Evolutionary conservation across 1,139 yeast genomes (phyloP), one percentile per base, ranked within the genome.

Genomic region (Wickerhamiella pararugosa): DNA sequence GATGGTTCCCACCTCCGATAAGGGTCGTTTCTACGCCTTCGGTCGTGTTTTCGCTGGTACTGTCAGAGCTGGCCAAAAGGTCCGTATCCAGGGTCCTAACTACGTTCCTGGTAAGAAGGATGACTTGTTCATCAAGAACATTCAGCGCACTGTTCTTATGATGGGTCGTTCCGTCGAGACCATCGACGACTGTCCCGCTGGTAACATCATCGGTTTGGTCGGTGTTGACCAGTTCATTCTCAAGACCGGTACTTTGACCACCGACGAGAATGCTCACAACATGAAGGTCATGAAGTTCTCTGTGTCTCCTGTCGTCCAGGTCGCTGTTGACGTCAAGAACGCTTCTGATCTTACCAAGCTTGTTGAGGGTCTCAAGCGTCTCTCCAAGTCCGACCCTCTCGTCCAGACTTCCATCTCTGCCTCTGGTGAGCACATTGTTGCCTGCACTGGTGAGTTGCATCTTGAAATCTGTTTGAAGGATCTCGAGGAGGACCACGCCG

Each of bases 1-100:
- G 94, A 90, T 90, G 98, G 97, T 90, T 61, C 98, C 98, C 71
- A 90, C 98, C 66, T 87, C 97, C 61, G 98, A 90, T 72, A 90
- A 87, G 79, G 98, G 98, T 79, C 87, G 98, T 77, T 90, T 90
- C 94, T 90, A 86, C 80, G 98, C 98, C 66, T 90, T 90, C 75
- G 98, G 98, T 71, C 92, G 98, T 79, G 97, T 90, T 69, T 90
- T 90, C 76, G 82, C 97, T 61, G 98, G 98, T 86, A 90, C 97
- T 64, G 96, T 90, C 63, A 82, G 72, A 69, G 83, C 96, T 62
- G 98, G 98, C 73, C 87, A 80, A 78, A 90, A 90, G 83, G 94
- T 90, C 65, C 83, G 98, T 77, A 90, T 90, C 66, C 98, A 90
- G 77, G 98, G 98, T 74, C 98, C 97, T 67, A 87, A 87, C 94